phyloP scores from a whole-genome alignment of 306 rosid species.

The Castanopsis chinensis region DNA sequence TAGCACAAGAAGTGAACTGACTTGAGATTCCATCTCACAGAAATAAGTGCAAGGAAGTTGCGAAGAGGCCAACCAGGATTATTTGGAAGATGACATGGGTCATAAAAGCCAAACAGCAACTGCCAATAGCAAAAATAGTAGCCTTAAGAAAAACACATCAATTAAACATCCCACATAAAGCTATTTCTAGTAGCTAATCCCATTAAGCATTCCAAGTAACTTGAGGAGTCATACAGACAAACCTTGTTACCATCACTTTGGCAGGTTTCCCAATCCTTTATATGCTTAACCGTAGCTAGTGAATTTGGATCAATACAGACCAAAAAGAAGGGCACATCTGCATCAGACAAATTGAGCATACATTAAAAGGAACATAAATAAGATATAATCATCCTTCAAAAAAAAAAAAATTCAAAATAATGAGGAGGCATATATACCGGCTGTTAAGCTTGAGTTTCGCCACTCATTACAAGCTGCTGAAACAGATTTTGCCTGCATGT shows the following conservation, averaged over 20 bases:
- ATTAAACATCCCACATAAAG: constrained; percentile 15
- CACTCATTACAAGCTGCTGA: constrained; percentile 75
- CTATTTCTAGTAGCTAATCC: constrained; percentile 4
- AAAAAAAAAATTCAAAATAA: neutral
- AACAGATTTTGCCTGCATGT: constrained; percentile 67
- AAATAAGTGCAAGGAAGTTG: constrained; percentile 80
- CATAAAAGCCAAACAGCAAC: constrained; percentile 92
- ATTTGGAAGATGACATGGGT: constrained; percentile 85
- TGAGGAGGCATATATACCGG: constrained; percentile 45
- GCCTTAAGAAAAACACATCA: constrained; percentile 22
- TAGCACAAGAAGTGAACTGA: constrained; percentile 75
- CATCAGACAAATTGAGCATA: constrained; percentile 29
- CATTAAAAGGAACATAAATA: constrained; percentile 13
- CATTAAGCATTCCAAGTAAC: constrained; percentile 21
- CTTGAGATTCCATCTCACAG: constrained; percentile 73
- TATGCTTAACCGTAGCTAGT: constrained; percentile 54
- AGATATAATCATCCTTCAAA: neutral
- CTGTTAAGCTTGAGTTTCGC: constrained; percentile 70
- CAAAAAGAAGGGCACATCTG: constrained; percentile 86
- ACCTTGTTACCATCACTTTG: constrained; percentile 64
- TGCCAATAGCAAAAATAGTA: constrained; percentile 40
- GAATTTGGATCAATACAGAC: constrained; percentile 60
- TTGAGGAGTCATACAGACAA: constrained; percentile 24
- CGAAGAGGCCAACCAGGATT: constrained; percentile 99
- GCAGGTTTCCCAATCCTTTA: constrained; percentile 77